Evolutionary conservation across 2,329 filamentous ascomycete species (phyloP), one percentile per base, ranked within the genome.

Genomic region (Aphanoascus verrucosus): DNA sequence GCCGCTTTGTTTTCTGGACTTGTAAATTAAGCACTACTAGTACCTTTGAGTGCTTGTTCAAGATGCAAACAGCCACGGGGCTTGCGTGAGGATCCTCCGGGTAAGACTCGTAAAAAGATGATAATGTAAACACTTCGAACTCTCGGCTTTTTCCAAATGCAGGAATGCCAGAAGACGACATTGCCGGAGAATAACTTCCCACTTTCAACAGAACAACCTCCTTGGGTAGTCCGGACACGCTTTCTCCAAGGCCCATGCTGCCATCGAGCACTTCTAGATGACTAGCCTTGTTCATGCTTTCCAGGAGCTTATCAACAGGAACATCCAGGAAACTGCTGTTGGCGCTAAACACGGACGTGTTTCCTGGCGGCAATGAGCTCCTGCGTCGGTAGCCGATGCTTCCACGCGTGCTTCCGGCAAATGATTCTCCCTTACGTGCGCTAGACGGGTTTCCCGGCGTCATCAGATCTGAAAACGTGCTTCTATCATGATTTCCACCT

Each of bases 401-500:
- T 44, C 74, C 74, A 42, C 86, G 80, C 35, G 78, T 76, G 52
- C 81, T 79, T 52, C 77, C 82, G 31, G 85, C 85, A 58, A 93
- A 79, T 1, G 90, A 94, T 51, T 93, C 84, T 5, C 81, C 78
- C 56, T 85, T 79, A 59, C 84, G 81, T 12, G 63, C 55, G 43
- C 55, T 66, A 12, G 63, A 61, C 55, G 70, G 69, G 49, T 61
- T 71, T 60, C 70, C 74, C 52, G n/a, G n/a, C n/a, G 74, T 73
- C 14, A 80, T 77, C 56, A 83, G 79, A 47, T 95, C 89, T 28
- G 83, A 79, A 64, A 94, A 94, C n/a, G 83, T 79, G 1, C 83
- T 77, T 62, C 86, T 79, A 60, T 94, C 89, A 59, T 91, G 86
- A 14, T 85, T 93, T 8, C 87, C 84, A 0, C 88, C 91, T 17